Evolutionary conservation across 768 basidiomycete species (phyloP).

Genomic region (Tulasnella sp.): DNA sequence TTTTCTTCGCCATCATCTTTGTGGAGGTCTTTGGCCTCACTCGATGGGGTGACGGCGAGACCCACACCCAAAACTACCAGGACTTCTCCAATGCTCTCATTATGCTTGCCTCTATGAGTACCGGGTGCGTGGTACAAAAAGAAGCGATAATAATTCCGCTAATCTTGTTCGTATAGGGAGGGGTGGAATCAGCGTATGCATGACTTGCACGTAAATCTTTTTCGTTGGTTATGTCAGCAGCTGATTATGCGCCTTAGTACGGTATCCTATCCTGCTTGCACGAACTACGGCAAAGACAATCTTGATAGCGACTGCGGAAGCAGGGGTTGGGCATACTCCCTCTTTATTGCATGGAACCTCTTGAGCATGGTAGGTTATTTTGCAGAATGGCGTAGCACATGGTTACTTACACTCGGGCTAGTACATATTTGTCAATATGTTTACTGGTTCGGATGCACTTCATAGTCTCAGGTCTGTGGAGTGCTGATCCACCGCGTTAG

Average conservation of each 20-base stretch:
- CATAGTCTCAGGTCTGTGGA: background rate
- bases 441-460: slow-evolving; percentile 59
- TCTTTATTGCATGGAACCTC: slow-evolving; percentile 94
- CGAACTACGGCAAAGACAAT: slow-evolving; percentile 45
- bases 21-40: slow-evolving; percentile 90
- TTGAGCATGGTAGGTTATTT: slow-evolving; percentile 73
- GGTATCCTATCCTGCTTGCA: slow-evolving; percentile 75
- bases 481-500: slow-evolving; percentile 36
- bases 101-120: slow-evolving; percentile 89
- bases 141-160: background rate
- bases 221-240: background rate
- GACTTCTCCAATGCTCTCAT: slow-evolving; percentile 74
- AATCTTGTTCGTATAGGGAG: slow-evolving; percentile 50
- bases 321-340: slow-evolving; percentile 68
- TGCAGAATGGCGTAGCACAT: background rate
- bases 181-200: slow-evolving; percentile 99
- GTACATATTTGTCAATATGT: slow-evolving; percentile 97
- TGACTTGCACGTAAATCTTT: slow-evolving; percentile 64
- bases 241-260: slow-evolving; percentile 46
- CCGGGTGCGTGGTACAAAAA: slow-evolving; percentile 57
- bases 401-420: slow-evolving; percentile 35
- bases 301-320: slow-evolving; percentile 85
- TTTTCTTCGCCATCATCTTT: slow-evolving; percentile 85
- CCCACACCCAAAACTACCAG: slow-evolving; percentile 68
- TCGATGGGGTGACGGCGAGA: slow-evolving; percentile 72